Evolutionary conservation across 164 flowering plant species (phyloP), one percentile per base, ranked within the genome.

Genomic region (Dillenia suffruticosa): DNA sequence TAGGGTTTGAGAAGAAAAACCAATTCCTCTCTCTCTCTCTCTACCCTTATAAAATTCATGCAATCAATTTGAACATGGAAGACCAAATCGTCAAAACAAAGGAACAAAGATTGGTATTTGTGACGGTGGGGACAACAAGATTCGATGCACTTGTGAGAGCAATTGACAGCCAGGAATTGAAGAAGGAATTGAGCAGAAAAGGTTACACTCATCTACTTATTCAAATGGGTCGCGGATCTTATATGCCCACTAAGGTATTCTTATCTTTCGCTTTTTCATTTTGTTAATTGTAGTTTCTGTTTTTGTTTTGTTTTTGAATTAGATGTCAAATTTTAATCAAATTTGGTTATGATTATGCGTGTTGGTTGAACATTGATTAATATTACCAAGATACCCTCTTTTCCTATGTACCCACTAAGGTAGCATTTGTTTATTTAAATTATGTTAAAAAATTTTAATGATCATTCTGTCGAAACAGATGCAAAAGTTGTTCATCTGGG

Each of bases 171-270:
- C 59, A 62, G 22, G 80, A 77, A 50, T 76, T 84, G 16, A 84
- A 81, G 68, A 70, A 74, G 58, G 85, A 79, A 66, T 65, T 91
- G 68, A 75, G 55, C 10, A 72, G 67, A 24, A 79, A 76, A 78
- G 96, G 93, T 4, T 88, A 85, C 56, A 88, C 88, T 13, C 75
- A 83, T 56, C 91, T 91, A 68, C 66, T 85, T 63, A 84, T 91
- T 77, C 96, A 89, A 70, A 84, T 89, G 82, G 95, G 97, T 3
- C 88, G 96, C 49, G 95, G 97, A 56, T 68, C 89, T 19, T 88
- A 78, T 67, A 65, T 70, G 24, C 95, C 97, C 17, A 67, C 80
- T 22, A 82, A 76, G 93, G 97, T 88, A 76, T 12, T 44, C 47
- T 22, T 5, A 8, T 32, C 1, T 51, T 10, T 17, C 16, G 46